Evolutionary conservation across 352 stramenopile genomes (phyloP), one percentile per base, ranked within the genome.

Genomic region (Halophytophthora batemanensis): DNA sequence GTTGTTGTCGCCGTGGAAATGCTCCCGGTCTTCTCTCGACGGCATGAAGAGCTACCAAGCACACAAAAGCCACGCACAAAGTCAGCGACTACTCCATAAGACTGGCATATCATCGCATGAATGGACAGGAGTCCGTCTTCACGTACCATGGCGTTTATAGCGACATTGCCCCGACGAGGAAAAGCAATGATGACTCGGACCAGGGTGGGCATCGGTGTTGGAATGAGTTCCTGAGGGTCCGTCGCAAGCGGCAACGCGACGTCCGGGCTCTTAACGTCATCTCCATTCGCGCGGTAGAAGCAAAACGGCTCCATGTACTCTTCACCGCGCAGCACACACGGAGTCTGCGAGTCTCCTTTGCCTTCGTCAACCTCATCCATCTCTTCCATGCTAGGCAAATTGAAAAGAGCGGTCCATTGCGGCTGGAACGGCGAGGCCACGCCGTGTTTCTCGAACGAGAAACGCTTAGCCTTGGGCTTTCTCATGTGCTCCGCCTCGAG

Each of bases 231-330:
- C 25, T 45, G 25, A 18, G 12, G 12, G 39, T 37, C 22, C 6
- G 40, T n/a, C 23, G 21, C 10, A 25, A 21, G 14, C 17, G 50
- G 11, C 33, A 25, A 50, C 39, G 53, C 38, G 25, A 42, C 33
- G 33, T 14, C 33, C 15, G 33, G 33, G 15, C 33, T 38, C 6
- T 17, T 38, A 13, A 38, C 33, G 2, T 17, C 33, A 17, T 11
- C 41, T 17, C 15, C 44, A 38, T 46, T 47, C 8, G 53, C 34
- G 21, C 34, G 23, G 34, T 71, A 78, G 45, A 92, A 94, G 23
- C 59, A 66, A 29, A 93, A 94, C 1, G 81, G 73, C 46, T 75
- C 33, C 76, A 90, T 90, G 59, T 91, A 90, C 35, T 60, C 63
- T 5, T 64, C 61, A 0, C 69, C 71, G 12, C 84, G 79, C 35